These are phyloP conservation scores for Aureobasidium sp. DNA, from an alignment of 2,329 filamentous ascomycete genomes.

Conservation along the genomic window DNA sequence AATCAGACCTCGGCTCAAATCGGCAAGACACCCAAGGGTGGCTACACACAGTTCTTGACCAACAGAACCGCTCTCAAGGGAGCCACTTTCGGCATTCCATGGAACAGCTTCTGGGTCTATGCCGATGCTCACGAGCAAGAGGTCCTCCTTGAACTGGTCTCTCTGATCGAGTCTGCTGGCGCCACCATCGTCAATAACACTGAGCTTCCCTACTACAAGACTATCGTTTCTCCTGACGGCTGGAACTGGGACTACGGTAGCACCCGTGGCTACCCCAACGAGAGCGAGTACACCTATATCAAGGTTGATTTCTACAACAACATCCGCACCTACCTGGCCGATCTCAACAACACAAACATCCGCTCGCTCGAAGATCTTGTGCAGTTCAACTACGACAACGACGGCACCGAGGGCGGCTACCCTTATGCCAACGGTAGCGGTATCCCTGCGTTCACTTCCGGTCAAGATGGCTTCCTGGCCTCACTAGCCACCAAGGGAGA, in stretches of 20 bases:
- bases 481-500: constrained; percentile 54
- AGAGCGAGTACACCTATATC: constrained; percentile 66
- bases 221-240: constrained; percentile 56
- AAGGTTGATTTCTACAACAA: constrained; percentile 66
- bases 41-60: constrained; percentile 53
- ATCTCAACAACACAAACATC: constrained; percentile 55
- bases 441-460: constrained; percentile 59
- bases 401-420: constrained; percentile 58
- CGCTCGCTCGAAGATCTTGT: constrained; percentile 59
- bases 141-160: constrained; percentile 44
- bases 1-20: constrained; percentile 57
- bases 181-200: constrained; percentile 63
- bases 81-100: constrained; percentile 63
- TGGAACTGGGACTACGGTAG: constrained; percentile 69
- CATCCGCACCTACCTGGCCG: constrained; percentile 55
- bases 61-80: constrained; percentile 49
- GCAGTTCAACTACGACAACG: constrained; percentile 51
- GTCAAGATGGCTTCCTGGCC: constrained; percentile 64
- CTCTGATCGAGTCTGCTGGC: constrained; percentile 52
- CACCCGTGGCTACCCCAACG: constrained; percentile 57
- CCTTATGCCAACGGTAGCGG: constrained; percentile 27
- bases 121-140: constrained; percentile 50
- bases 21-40: constrained; percentile 46
- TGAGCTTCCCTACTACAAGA: constrained; percentile 57
- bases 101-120: constrained; percentile 62